Conservation (phyloP, 352 stramenopile species). For the Phytophthora pisi region DNA sequence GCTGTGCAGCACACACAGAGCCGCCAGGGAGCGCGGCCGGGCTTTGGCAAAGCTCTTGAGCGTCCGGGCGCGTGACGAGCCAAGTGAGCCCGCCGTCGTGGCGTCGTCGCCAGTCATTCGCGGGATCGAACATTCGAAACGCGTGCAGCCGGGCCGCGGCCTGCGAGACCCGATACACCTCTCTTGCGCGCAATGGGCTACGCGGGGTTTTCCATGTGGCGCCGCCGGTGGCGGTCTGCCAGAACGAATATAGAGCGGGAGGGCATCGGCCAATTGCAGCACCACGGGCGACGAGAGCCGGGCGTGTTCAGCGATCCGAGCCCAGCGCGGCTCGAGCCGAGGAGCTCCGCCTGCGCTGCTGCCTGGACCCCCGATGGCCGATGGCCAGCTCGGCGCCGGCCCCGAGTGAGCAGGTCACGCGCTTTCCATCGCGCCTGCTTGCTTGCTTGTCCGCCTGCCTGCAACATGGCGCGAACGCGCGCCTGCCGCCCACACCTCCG, state of each 20-base stretch:
- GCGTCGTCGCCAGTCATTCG: conserved; percentile 1
- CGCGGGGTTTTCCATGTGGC: neutral
- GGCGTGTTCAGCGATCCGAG: neutral
- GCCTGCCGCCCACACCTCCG: neutral
- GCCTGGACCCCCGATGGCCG: neutral
- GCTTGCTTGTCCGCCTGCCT: too few relatives aligned
- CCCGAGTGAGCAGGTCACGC: conserved; percentile 11
- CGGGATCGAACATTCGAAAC: conserved; percentile 14
- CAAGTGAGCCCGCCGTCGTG: conserved; percentile 12
- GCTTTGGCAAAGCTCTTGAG: conserved; percentile 14
- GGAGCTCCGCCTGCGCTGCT: neutral
- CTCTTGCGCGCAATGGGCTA: neutral
- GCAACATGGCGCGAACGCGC: too few relatives aligned
- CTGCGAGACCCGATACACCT: neutral
- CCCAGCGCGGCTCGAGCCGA: neutral
- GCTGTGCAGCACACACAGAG: conserved; percentile 5
- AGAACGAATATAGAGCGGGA: neutral
- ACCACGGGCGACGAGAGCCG: conserved; percentile 1
- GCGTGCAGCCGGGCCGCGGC: neutral
- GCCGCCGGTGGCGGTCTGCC: neutral
- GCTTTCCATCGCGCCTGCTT: too few relatives aligned
- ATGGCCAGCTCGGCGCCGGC: neutral
- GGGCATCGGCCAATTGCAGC: neutral
- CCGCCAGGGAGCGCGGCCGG: conserved; percentile 1
- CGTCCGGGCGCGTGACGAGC: neutral